These are phyloP conservation scores for Sporothrix protearum DNA, from an alignment of 2,329 filamentous ascomycete genomes.

Conservation along the genomic window DNA sequence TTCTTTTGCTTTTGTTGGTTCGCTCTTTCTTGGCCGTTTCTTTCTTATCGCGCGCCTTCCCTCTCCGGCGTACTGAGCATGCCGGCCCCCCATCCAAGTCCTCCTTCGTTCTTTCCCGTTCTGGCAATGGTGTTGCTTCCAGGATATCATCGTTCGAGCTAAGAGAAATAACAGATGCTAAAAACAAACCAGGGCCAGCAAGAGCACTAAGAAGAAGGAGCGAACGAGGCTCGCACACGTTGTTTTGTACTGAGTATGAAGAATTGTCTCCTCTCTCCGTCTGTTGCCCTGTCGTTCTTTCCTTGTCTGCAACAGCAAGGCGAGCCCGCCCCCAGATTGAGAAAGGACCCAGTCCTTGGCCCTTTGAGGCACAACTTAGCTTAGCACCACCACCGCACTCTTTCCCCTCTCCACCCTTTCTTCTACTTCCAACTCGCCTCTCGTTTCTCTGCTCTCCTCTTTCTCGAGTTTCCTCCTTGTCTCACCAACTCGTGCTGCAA, in stretches of 20 bases:
- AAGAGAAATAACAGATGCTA: neutral
- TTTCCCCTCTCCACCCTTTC: neutral
- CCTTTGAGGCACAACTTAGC: neutral
- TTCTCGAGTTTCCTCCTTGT: neutral
- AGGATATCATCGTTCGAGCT: neutral
- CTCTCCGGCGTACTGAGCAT: no score
- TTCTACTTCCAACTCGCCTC: neutral
- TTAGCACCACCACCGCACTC: neutral
- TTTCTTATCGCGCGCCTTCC: neutral
- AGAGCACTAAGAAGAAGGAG: slow-evolving; percentile 10
- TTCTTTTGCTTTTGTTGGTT: neutral
- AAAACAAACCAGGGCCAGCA: neutral
- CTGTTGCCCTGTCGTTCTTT: neutral
- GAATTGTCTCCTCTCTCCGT: no score
- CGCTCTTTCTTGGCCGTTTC: neutral
- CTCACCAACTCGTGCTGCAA: neutral
- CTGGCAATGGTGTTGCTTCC: neutral
- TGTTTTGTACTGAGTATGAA: neutral
- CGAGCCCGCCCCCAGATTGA: slow-evolving; percentile 9
- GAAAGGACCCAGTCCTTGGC: neutral
- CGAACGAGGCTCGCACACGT: slow-evolving; percentile 8
- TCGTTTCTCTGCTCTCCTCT: neutral
- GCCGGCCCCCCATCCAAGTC: neutral
- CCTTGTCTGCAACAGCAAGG: neutral
- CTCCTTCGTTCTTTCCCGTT: neutral